A percentile compares a stretch with the other conserved stretches of the same genome.
These are phyloP conservation scores for Dissophora ornata DNA, from an alignment of 192 early-diverging fungal genomes.

Conservation along the genomic window DNA sequence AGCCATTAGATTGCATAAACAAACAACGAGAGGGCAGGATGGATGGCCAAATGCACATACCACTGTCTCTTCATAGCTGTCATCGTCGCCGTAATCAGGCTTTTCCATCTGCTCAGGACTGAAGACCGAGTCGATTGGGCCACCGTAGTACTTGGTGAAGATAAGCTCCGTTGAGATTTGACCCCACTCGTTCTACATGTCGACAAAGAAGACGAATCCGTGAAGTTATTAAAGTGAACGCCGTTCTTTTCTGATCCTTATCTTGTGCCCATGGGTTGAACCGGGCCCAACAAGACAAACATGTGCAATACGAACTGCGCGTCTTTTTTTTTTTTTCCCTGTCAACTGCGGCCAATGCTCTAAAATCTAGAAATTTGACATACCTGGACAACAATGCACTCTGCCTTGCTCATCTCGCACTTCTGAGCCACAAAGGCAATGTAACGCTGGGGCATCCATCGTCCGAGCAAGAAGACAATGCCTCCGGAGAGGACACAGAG, in stretches of 20 bases:
- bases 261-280: too few species aligned
- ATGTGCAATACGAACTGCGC: not conserved
- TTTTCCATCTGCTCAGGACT: slow-evolving; percentile 59
- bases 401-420: slow-evolving; percentile 78
- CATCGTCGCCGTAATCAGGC: slow-evolving; percentile 23
- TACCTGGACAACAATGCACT: slow-evolving; percentile 75
- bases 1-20: too few species aligned
- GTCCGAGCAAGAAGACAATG: slow-evolving; percentile 77
- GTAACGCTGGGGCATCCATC: slow-evolving; percentile 87
- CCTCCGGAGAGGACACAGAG: slow-evolving; percentile 77
- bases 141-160: slow-evolving; percentile 70
- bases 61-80: slow-evolving; percentile 53
- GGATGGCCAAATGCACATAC: too few species aligned
- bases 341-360: not conserved
- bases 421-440: slow-evolving; percentile 73
- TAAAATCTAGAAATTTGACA: not conserved
- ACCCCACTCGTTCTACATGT: slow-evolving; percentile 74
- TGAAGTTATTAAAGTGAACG: too few species aligned
- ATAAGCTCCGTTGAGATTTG: slow-evolving; percentile 62
- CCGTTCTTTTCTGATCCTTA: too few species aligned
- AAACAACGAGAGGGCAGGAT: too few species aligned
- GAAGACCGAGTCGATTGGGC: slow-evolving; percentile 77
- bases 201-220: too few species aligned
- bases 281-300: not conserved
- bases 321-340: too few species aligned